These are phyloP conservation scores for Casuarina glauca DNA, from an alignment of 306 rosid species.

Conservation along the genomic window DNA sequence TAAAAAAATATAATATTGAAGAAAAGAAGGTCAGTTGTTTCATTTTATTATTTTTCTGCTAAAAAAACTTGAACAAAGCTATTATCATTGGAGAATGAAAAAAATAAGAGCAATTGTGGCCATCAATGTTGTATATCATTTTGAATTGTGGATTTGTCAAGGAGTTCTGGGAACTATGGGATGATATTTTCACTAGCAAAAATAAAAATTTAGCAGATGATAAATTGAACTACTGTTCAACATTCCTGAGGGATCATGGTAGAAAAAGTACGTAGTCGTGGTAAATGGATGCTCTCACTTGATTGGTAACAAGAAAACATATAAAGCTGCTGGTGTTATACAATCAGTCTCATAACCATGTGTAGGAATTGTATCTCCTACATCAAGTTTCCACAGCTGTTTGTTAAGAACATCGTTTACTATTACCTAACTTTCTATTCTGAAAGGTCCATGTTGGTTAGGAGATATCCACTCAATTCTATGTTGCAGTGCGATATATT, in stretches of 20 bases:
- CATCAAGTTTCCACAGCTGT: neutral
- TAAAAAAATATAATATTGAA: conserved; percentile 70
- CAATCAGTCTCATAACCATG: neutral
- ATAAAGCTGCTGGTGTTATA: neutral
- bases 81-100: neutral
- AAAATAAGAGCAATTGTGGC: neutral
- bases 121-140: neutral
- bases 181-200: neutral
- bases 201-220: neutral
- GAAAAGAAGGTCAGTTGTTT: conserved; percentile 79
- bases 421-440: neutral
- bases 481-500: neutral
- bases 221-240: neutral
- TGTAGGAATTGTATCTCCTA: neutral
- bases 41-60: neutral
- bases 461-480: neutral
- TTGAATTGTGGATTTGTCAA: neutral
- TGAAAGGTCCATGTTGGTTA: neutral
- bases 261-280: neutral
- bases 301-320: neutral
- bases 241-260: neutral
- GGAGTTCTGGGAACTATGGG: neutral
- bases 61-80: neutral
- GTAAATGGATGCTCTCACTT: neutral
- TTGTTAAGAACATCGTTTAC: neutral